Conservation (phyloP, 1,284 basidiomycete genomes). For the Rhodofomes roseus region DNA sequence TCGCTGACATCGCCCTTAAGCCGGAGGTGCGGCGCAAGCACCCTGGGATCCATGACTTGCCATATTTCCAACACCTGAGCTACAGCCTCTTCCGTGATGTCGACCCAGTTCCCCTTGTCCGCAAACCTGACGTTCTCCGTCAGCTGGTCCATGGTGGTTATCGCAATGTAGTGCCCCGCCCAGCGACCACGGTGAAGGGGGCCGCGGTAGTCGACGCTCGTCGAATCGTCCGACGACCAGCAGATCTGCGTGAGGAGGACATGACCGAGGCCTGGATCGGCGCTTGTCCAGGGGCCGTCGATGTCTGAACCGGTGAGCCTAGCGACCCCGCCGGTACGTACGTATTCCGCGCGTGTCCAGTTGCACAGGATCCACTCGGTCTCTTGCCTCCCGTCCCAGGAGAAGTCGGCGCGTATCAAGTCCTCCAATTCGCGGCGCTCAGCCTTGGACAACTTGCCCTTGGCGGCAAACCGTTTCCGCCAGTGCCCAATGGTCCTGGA, state of each 20-base stretch:
- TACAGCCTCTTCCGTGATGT: conserved; percentile 10
- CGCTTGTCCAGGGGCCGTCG: not conserved
- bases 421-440: not conserved
- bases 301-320: not conserved
- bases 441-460: not conserved
- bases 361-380: conserved; percentile 2
- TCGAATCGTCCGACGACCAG: conserved; percentile 12
- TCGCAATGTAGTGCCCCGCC: conserved; percentile 29
- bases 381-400: not conserved
- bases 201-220: not conserved
- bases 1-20: not conserved
- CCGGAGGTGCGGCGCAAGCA: not conserved
- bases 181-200: conserved; percentile 12
- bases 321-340: not conserved
- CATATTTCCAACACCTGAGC: not conserved
- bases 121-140: not conserved
- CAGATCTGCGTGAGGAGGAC: conserved; percentile 15
- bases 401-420: not conserved
- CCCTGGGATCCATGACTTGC: not conserved
- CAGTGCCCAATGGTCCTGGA: not conserved
- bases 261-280: conserved; percentile 1
- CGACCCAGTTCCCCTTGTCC: conserved; percentile 11
- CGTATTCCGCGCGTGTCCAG: not conserved
- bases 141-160: conserved; percentile 17
- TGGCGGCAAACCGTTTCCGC: not conserved